Evolutionary conservation across 2,329 filamentous ascomycete genomes (phyloP).

Genomic region (Elsinoe fawcettii): DNA sequence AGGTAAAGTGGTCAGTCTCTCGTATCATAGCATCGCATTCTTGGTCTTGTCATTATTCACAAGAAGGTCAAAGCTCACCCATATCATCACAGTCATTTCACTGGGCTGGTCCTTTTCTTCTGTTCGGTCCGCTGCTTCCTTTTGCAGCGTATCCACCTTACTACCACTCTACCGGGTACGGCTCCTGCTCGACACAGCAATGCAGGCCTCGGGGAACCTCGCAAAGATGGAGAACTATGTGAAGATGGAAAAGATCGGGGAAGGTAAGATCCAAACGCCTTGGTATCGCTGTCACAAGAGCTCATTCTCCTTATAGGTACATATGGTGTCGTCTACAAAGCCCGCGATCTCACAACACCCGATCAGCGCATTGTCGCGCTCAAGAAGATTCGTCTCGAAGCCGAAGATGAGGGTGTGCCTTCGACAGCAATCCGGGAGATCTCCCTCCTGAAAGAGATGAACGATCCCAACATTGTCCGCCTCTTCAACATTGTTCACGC

Average conservation of each 20-base stretch:
- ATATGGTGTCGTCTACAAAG: conserved; percentile 93
- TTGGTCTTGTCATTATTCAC: not conserved
- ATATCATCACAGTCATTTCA: not conserved
- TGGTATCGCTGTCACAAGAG: conserved; percentile 15
- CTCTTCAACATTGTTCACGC: conserved; percentile 89
- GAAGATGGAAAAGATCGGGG: conserved; percentile 92
- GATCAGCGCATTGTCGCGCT: conserved; percentile 77
- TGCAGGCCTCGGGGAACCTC: not conserved
- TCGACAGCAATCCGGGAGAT: conserved; percentile 92
- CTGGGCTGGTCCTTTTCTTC: not conserved
- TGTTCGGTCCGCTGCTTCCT: not conserved
- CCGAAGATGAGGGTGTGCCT: conserved; percentile 88
- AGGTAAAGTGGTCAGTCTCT: not conserved
- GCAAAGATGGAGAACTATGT: conserved; percentile 82
- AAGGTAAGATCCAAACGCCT: conserved; percentile 53
- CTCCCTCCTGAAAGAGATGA: conserved; percentile 89
- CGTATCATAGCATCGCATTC: not conserved
- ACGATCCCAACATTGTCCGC: conserved; percentile 80
- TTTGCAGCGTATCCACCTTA: not conserved
- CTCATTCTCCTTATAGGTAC: conserved; percentile 53
- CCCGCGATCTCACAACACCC: conserved; percentile 70
- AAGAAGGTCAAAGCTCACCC: not conserved
- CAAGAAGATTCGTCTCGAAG: conserved; percentile 92
- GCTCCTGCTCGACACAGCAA: not conserved
- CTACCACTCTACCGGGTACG: conserved; percentile 1